Evolutionary conservation across 495 filamentous ascomycete genomes (phyloP), one percentile per base, ranked within the genome.

Genomic region (Hapsidospora chrysogenum): DNA sequence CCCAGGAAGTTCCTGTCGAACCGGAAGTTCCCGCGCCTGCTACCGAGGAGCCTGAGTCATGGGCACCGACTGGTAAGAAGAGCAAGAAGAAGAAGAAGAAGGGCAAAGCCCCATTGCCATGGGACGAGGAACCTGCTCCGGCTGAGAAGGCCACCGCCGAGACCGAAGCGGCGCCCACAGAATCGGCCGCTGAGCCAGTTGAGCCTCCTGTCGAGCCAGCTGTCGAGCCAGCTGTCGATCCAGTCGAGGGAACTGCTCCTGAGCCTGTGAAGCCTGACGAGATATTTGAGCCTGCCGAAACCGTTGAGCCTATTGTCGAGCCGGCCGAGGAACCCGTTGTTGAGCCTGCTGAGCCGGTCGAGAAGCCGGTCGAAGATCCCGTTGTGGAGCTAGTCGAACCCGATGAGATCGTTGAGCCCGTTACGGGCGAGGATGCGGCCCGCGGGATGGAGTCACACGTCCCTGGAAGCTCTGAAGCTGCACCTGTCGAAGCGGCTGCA

Each of bases 21-120:
- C 22, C 35, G 9, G 31, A 40, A 32, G 13, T 17, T 29, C 42
- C 47, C 17, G 9, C 21, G 23, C 4, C 16, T 17, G 22, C 7
- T 15, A n/a, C 1, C 9, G 43, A 40, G 20, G 31, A 37, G 20
- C n/a, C 25, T 35, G 36, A 29, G 37, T 23, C 25, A 5, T 11
- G 17, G 23, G 26, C 20, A 18, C 43, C 49, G 38, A 47, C 53
- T 29, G 36, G 40, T 39, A 58, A 53, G 42, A 57, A 48, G 33
- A 43, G 37, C 28, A 54, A 47, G 36, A 58, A 51, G 40, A 42
- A 23, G 33, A 35, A 44, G 31, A 47, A 45, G 33, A 52, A 54
- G 41, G 39, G 35, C 20, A 49, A 50, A 26, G 23, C 23, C 23
- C 6, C 23, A 11, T 11, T 26, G 23, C 6, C 23, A 6, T 11